Base-by-base conservation (phyloP, 1,139 yeast genomes). In the Zygosaccharomyces pseudobailii region DNA sequence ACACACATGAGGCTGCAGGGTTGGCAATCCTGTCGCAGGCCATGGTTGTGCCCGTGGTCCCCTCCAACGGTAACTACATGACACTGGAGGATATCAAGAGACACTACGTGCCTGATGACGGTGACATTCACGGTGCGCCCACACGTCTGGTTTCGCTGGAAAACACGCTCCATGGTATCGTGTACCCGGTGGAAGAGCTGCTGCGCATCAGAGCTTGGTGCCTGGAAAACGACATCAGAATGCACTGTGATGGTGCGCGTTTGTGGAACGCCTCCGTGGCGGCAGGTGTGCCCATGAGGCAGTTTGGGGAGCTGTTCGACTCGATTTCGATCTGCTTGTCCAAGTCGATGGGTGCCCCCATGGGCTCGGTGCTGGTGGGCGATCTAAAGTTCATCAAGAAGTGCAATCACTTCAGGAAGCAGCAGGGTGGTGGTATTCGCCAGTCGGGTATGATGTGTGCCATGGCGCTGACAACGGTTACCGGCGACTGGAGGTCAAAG, bases 201-300 rank as follows among this genome's bases (percentile, higher is more conserved):
- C 71, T 73, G 53, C 77, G 81, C 54, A 89, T 90, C 57, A 77
- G 87, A 45, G 74, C 71, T 48, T 88, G 87, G 74, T 88, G 95
- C 56, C 71, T 75, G 51, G 78, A 73, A 45, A 75, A 84, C 58
- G 77, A 76, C 48, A 73, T 89, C 53, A 76, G 72, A 56, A 70
- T 89, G 60, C 97, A 90, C 65, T 79, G 89, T 61, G 97, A 90
- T 63, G 97, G 97, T 54, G 97, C 97, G n/a, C 76, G 97, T 58
- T 72, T 90, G 51, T 89, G 95, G 94, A 88, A 90, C 63, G 97
- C 97, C 2, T 73, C 83, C 25, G 86, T 78, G 6, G 92, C 77
- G 42, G 79, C 95, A 23, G 89, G 86, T 6, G 73, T 87, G 35
- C 70, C 87, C 9, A 69, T 89, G 49, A 68, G 68, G 40, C 89